phyloP scores from a whole-genome alignment of 805 yeast species.

The Jamesozyma lodderae region DNA sequence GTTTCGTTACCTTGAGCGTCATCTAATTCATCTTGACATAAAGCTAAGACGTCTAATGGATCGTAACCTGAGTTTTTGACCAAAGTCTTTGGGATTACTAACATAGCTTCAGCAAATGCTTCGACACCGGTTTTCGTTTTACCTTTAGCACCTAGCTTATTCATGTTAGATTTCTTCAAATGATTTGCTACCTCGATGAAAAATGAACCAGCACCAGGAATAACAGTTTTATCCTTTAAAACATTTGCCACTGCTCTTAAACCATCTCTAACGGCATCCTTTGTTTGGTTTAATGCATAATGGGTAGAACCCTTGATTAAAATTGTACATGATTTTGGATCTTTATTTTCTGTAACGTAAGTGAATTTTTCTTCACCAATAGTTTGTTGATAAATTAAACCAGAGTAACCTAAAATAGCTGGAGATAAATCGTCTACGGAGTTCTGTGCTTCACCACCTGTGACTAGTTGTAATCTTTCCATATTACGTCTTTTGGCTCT shows the following conservation, averaged over 20 bases:
- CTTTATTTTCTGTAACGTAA: slow-evolving; percentile 79
- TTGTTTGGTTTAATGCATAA: slow-evolving; percentile 82
- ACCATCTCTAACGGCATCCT: slow-evolving; percentile 97
- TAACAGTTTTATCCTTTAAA: slow-evolving; percentile 69
- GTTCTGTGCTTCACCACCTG: slow-evolving; percentile 97
- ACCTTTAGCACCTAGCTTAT: slow-evolving; percentile 62
- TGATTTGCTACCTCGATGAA: slow-evolving; percentile 74
- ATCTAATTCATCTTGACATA: slow-evolving; percentile 62
- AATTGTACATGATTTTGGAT: slow-evolving; percentile 87
- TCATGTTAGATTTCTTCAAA: slow-evolving; percentile 40
- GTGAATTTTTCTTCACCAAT: slow-evolving; percentile 98
- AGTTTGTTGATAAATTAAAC: slow-evolving; percentile 82
- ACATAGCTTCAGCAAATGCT: slow-evolving; percentile 88
- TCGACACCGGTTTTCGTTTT: slow-evolving; percentile 81
- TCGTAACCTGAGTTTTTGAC: slow-evolving; percentile 91
- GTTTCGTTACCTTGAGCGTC: slow-evolving; percentile 50
- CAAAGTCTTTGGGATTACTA: slow-evolving; percentile 87
- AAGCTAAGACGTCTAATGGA: slow-evolving; percentile 77
- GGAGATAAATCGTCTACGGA: slow-evolving; percentile 88
- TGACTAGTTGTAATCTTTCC: slow-evolving; percentile 94
- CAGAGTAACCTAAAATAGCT: slow-evolving; percentile 75
- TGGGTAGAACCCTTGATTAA: slow-evolving; percentile 89
- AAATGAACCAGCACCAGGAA: slow-evolving; percentile 97
- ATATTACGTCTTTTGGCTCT: slow-evolving; percentile 98
- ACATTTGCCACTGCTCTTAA: slow-evolving; percentile 90